Evolutionary conservation across 495 filamentous ascomycete genomes (phyloP), one percentile per base, ranked within the genome.

Genomic region (Acidomyces sp.): DNA sequence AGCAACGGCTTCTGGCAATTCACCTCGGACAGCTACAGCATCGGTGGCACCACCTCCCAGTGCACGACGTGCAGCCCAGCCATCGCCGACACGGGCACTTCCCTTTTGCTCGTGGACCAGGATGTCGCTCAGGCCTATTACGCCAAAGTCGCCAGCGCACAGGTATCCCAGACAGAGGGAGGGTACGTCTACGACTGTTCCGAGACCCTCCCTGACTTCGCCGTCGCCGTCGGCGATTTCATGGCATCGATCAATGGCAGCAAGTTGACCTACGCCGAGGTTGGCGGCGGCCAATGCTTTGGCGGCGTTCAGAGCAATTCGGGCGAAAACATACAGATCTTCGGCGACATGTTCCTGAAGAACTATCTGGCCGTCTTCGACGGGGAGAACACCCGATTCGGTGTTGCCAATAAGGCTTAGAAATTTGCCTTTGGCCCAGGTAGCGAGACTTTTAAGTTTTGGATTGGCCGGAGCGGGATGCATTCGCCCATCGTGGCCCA

Each of bases 331-430:
- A 72, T 82, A 54, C 68, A 68, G 41, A 84, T 90, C 57, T 76
- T 78, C 38, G 82, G 82, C 28, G 82, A 86, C 44, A 68, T 85
- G 33, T 82, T 82, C 52, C 69, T 90, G 45, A 86, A 87, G 68
- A 70, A 71, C 44, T 75, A 82, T 48, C 85, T 79, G 53, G 81
- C 78, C 15, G 74, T 90, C 3, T 86, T 86, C 49, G 73, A 86
- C 40, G 31, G 31, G 12, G 31, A 18, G 6, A 34, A 34, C 31
- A 18, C 13, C 6, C 13, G 31, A 12, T 34, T 34, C 31, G 31
- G 31, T 16, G 20, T 34, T 18, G 31, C 31, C 20, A 18, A 9
- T 6, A 34, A 34, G 31, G 31, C 31, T 9, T 34, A 16, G 15
- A 16, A 7, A 6, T 9, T 12, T 6, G 31, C 16, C 20, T 34